Evolutionary conservation across 2,329 filamentous ascomycete species (phyloP).

Genomic region (Scedosporium aurantiacum): DNA sequence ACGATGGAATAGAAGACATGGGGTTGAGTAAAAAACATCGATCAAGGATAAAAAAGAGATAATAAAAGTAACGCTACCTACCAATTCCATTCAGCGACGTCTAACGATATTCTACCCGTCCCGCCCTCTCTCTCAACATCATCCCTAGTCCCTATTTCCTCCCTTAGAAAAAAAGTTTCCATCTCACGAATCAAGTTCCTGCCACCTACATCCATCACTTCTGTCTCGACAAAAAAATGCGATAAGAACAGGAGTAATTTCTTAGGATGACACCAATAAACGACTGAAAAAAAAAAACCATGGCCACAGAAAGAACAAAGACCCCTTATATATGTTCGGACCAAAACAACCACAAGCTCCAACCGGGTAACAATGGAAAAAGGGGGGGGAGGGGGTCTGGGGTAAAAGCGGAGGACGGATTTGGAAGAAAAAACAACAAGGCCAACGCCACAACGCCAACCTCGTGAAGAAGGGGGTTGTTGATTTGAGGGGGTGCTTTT

Average conservation of each 20-base stretch:
- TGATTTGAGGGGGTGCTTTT: background rate
- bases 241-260: background rate
- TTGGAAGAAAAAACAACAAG: background rate
- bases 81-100: background rate
- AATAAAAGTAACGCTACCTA: too few species aligned
- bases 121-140: background rate
- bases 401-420: background rate
- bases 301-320: too few species aligned
- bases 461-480: background rate
- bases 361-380: background rate
- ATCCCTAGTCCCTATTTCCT: background rate
- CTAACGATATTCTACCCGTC: background rate
- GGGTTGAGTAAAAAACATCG: too few species aligned
- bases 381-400: background rate
- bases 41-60: too few species aligned
- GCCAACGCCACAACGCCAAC: slow-evolving; percentile 1
- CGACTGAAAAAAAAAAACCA: too few species aligned
- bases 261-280: too few species aligned
- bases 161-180: background rate
- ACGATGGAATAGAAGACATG: too few species aligned
- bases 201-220: background rate
- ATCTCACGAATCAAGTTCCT: background rate
- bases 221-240: background rate
- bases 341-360: too few species aligned
- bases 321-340: too few species aligned